Evolutionary conservation across 768 basidiomycete species (phyloP).

Genomic region (Xerocomus potaroensis): DNA sequence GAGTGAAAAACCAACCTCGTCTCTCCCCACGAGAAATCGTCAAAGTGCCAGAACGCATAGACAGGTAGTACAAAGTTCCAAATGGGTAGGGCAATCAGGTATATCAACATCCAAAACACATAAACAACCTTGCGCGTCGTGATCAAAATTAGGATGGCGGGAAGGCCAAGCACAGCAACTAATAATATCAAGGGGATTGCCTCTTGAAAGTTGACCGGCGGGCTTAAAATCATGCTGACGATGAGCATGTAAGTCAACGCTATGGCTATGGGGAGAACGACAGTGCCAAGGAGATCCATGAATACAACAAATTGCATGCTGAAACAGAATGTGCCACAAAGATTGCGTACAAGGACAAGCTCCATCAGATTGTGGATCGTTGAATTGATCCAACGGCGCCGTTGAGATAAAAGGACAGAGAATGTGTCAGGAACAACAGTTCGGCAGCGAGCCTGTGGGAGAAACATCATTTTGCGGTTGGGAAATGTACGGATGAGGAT

Average conservation of each 20-base stretch:
- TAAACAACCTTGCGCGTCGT: constrained; percentile 95
- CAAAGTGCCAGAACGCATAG: constrained; percentile 99
- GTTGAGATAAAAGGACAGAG: constrained; percentile 87
- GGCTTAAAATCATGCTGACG: constrained; percentile 71
- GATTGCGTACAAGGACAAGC: constrained; percentile 90
- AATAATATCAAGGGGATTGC: constrained; percentile 92
- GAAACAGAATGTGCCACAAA: constrained; percentile 99
- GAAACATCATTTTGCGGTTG: constrained; percentile 98
- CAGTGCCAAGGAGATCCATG: constrained; percentile 91
- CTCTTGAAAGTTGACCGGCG: constrained; percentile 82
- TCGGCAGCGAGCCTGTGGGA: constrained; percentile 91
- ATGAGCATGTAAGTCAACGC: constrained; percentile 85
- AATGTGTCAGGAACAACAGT: constrained; percentile 98
- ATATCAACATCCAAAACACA: constrained; percentile 97
- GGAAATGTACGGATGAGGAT: constrained; percentile 96
- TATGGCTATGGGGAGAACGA: constrained; percentile 94
- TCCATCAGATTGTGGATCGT: constrained; percentile 99
- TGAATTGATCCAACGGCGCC: constrained; percentile 98
- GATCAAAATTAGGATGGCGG: constrained; percentile 86
- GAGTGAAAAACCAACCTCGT: constrained; percentile 62
- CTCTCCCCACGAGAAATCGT: constrained; percentile 99
- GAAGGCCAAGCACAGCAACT: constrained; percentile 87
- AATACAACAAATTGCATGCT: constrained; percentile 99
- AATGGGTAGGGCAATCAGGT: constrained; percentile 85
- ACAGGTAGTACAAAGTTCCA: constrained; percentile 96